Percentiles rank a stretch among this genome's conserved stretches.
Evolutionary conservation across 352 stramenopile genomes (phyloP).

Genomic region (Aphanomyces stellatus): DNA sequence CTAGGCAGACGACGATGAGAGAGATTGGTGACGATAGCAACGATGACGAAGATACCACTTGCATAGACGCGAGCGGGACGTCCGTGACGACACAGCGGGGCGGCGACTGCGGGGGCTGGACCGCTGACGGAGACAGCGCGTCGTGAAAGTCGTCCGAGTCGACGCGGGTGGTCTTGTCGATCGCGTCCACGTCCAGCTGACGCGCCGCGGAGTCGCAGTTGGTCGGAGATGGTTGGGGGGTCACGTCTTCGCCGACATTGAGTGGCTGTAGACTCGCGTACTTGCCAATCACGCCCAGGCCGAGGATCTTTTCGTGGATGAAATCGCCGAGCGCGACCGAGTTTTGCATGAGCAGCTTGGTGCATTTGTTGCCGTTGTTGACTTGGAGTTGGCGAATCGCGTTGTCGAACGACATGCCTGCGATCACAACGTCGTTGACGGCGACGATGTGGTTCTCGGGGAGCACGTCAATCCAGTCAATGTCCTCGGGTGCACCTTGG

Average conservation of each 20-base stretch:
- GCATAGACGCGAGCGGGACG: not conserved
- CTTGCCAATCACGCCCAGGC: constrained; percentile 68
- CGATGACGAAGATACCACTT: not conserved
- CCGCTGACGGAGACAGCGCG: not conserved
- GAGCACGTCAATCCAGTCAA: constrained; percentile 71
- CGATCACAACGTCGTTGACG: constrained; percentile 80
- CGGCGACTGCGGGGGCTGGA: constrained; percentile 3
- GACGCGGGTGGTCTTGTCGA: not conserved
- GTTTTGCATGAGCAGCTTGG: constrained; percentile 82
- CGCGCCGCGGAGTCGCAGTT: not conserved
- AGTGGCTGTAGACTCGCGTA: constrained; percentile 62
- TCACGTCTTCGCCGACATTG: not conserved
- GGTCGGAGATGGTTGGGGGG: not conserved
- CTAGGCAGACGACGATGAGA: not conserved
- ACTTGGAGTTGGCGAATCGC: constrained; percentile 72
- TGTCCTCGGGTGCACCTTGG: constrained; percentile 40
- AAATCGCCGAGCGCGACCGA: constrained; percentile 80
- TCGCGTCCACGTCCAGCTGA: not conserved
- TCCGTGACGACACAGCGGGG: not conserved
- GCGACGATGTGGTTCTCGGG: constrained; percentile 82
- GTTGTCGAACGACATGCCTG: constrained; percentile 71
- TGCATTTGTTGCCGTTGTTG: constrained; percentile 81
- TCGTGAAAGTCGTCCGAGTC: constrained; percentile 4
- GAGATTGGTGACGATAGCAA: not conserved
- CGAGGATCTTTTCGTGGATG: constrained; percentile 81